A percentile compares a stretch with the other conserved stretches of the same genome.
phyloP scores from a whole-genome alignment of 2,329 filamentous ascomycete genomes.

The Dichotomopilus funicola region DNA sequence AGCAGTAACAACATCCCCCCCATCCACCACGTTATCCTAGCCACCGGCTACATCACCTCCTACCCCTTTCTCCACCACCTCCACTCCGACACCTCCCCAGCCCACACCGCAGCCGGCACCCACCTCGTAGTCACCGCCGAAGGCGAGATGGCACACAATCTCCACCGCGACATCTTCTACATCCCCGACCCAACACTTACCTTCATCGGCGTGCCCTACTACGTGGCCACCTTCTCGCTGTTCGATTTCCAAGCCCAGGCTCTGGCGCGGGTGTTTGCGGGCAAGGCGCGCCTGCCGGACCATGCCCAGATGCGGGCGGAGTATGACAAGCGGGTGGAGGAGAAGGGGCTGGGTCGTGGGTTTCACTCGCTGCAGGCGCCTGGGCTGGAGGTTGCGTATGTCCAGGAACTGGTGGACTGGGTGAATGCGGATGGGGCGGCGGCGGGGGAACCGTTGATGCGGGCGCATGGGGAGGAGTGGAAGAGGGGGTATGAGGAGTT shows the following conservation, averaged over 20 bases:
- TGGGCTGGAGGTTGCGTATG: slow-evolving; percentile 23
- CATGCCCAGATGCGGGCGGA: slow-evolving; percentile 33
- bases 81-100: slow-evolving; percentile 32
- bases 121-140: slow-evolving; percentile 53
- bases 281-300: slow-evolving; percentile 41
- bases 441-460: slow-evolving; percentile 24
- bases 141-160: slow-evolving; percentile 57
- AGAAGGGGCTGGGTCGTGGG: slow-evolving; percentile 30
- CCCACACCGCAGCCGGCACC: slow-evolving; percentile 42
- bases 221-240: slow-evolving; percentile 60
- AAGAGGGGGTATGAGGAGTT: slow-evolving; percentile 17
- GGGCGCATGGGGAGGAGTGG: slow-evolving; percentile 31
- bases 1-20: no score
- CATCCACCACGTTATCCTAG: slow-evolving; percentile 57
- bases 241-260: slow-evolving; percentile 65
- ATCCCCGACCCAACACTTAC: slow-evolving; percentile 57
- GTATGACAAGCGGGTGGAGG: slow-evolving; percentile 27
- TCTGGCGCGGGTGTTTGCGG: slow-evolving; percentile 50
- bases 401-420: slow-evolving; percentile 23
- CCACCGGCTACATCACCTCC: slow-evolving; percentile 62
- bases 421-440: slow-evolving; percentile 23
- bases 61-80: slow-evolving; percentile 56
- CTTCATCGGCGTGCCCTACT: slow-evolving; percentile 60
- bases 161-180: slow-evolving; percentile 67
- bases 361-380: slow-evolving; percentile 32